These are phyloP conservation scores for Begonia peltatifolia DNA, from an alignment of 306 rosid species.

Conservation along the genomic window DNA sequence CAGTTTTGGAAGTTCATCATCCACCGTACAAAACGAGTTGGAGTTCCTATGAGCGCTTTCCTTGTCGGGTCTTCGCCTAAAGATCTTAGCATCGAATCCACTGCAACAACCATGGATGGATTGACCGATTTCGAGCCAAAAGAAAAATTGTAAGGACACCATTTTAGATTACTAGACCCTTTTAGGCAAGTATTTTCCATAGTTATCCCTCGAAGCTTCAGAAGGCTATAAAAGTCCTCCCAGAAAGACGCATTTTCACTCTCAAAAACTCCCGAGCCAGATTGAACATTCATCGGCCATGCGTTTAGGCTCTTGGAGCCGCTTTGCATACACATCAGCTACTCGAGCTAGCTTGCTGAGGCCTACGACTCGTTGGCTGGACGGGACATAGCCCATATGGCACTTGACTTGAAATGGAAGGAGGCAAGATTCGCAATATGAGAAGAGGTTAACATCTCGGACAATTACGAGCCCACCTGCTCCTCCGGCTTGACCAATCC, in stretches of 20 bases:
- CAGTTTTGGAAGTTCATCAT: conserved; percentile 52
- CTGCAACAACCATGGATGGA: conserved; percentile 51
- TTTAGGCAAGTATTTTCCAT: conserved; percentile 19
- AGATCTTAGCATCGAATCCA: conserved; percentile 57
- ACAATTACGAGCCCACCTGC: conserved; percentile 92
- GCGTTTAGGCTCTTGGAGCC: conserved; percentile 63
- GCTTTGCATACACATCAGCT: conserved; percentile 44
- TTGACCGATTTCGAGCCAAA: conserved; percentile 22
- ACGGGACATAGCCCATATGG: conserved; percentile 88
- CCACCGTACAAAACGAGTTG: conserved; percentile 72
- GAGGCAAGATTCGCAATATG: conserved; percentile 89
- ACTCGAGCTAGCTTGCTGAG: conserved; percentile 89
- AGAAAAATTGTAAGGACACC: conserved; percentile 59
- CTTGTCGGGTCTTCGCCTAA: conserved; percentile 86
- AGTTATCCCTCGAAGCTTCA: conserved; percentile 50
- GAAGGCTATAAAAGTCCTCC: conserved; percentile 60
- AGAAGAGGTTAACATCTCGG: conserved; percentile 73
- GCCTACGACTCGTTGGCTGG: conserved; percentile 71
- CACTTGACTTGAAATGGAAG: conserved; percentile 89
- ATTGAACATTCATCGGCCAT: conserved; percentile 50
- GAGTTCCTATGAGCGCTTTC: conserved; percentile 72
- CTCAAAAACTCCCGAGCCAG: conserved; percentile 77
- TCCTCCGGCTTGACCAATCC: conserved; percentile 85
- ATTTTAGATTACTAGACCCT: conserved; percentile 24
- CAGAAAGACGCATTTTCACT: conserved; percentile 39